Evolutionary conservation across 2,329 filamentous ascomycete genomes (phyloP).

Genomic region (Calycina marina): DNA sequence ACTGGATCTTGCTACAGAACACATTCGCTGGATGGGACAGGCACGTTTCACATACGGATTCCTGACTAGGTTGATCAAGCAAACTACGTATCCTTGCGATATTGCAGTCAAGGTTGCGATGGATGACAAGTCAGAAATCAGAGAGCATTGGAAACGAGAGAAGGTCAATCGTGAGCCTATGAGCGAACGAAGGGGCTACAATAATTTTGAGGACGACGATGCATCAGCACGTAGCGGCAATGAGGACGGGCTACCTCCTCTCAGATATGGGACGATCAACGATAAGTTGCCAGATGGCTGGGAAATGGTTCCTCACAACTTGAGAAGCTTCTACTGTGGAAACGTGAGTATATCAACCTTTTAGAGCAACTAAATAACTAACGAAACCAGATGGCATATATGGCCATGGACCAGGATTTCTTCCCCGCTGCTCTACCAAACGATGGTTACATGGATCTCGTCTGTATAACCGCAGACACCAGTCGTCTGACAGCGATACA

Average conservation of each 20-base stretch:
- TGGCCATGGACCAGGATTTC: conserved; percentile 78
- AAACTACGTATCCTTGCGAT: conserved; percentile 77
- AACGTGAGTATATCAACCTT: conserved; percentile 41
- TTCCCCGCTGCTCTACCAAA: conserved; percentile 70
- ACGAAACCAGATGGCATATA: conserved; percentile 61
- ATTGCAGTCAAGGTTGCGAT: conserved; percentile 74
- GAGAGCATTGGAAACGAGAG: conserved; percentile 51
- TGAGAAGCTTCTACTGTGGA: conserved; percentile 88
- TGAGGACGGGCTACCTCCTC: conserved; percentile 45
- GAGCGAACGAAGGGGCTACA: conserved; percentile 18
- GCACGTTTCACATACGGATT: conserved; percentile 77
- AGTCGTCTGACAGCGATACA: conserved; percentile 49
- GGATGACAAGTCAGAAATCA: conserved; percentile 59
- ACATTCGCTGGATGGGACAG: conserved; percentile 85
- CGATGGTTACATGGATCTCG: conserved; percentile 76
- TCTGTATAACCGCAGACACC: conserved; percentile 67
- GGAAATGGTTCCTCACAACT: conserved; percentile 56
- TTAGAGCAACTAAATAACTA: background rate
- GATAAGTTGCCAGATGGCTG: conserved; percentile 67
- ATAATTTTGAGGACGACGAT: conserved; percentile 21
- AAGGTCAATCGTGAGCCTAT: conserved; percentile 19
- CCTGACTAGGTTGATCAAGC: conserved; percentile 58
- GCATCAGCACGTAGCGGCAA: conserved; percentile 18
- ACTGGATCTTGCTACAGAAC: conserved; percentile 75
- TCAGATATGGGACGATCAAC: conserved; percentile 67